phyloP scores from a whole-genome alignment of 169 alveolate species.

The Cryptosporidium ubiquitum region DNA sequence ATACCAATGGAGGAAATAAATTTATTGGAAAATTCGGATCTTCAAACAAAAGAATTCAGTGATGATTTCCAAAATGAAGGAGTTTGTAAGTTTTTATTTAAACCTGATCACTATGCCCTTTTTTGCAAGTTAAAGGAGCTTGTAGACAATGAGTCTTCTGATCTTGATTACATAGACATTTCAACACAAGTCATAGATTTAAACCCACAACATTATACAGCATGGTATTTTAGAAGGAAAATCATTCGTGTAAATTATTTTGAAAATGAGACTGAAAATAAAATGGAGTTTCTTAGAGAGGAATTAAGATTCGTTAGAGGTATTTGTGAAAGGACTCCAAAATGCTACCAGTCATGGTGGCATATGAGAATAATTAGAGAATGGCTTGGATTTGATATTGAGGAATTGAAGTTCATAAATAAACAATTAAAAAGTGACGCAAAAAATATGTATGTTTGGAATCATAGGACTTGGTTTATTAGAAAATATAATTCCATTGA shows the following conservation, averaged over 20 bases:
- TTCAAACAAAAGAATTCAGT: background rate
- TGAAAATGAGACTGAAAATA: background rate
- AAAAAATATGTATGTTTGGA: conserved; percentile 66
- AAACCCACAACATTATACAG: conserved; percentile 64
- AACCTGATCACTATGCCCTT: conserved; percentile 9
- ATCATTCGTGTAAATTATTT: background rate
- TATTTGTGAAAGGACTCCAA: conserved; percentile 32
- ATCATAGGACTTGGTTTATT: conserved; percentile 62
- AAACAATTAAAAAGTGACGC: conserved; percentile 5
- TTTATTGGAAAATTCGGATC: background rate
- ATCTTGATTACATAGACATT: background rate
- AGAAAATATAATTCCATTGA: background rate
- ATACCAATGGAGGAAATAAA: background rate
- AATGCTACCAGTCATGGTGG: conserved; percentile 71
- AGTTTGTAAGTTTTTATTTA: conserved; percentile 32
- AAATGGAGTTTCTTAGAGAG: background rate
- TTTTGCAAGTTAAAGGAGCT: conserved; percentile 14
- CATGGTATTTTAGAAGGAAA: conserved; percentile 60
- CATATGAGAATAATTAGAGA: conserved; percentile 42
- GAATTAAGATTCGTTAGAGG: conserved; percentile 28
- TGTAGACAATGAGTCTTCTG: conserved; percentile 12
- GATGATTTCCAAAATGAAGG: conserved; percentile 3
- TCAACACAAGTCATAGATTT: conserved; percentile 45
- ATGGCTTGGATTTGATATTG: conserved; percentile 54
- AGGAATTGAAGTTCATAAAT: conserved; percentile 20